Percentiles rank a stretch among this genome's conserved stretches.
Conservation (phyloP, 345 rosid species). For the Pistacia vera region DNA sequence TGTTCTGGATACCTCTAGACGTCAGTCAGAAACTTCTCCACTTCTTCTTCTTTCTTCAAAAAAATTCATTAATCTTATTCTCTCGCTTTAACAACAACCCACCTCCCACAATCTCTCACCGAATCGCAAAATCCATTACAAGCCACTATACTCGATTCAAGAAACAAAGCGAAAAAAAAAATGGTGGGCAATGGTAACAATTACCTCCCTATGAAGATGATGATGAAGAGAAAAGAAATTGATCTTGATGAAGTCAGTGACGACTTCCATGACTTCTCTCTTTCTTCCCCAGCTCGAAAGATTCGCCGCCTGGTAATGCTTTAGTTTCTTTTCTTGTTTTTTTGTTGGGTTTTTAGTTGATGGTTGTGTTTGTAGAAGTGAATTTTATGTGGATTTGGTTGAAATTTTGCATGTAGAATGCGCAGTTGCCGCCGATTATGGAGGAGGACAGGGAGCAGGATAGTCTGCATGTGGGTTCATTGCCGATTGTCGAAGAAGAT, state of each 20-base stretch:
- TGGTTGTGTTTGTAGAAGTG: not conserved
- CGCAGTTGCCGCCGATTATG: slow-evolving; percentile 59
- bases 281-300: slow-evolving; percentile 75
- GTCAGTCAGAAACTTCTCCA: not conserved
- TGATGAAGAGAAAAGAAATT: slow-evolving; percentile 57
- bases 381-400: not conserved
- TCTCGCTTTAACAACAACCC: not conserved
- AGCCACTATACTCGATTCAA: no score
- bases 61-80: not conserved
- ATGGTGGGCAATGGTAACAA: slow-evolving; percentile 18
- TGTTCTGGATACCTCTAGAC: not conserved
- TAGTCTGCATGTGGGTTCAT: not conserved
- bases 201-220: slow-evolving; percentile 23
- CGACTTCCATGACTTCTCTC: slow-evolving; percentile 83
- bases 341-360: not conserved
- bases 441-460: slow-evolving; percentile 58
- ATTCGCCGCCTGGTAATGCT: slow-evolving; percentile 70
- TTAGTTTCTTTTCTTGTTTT: not conserved
- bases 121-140: not conserved
- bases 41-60: not conserved
- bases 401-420: slow-evolving; percentile 32
- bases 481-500: not conserved
- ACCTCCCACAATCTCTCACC: not conserved
- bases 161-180: not conserved
- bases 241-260: slow-evolving; percentile 66